These are phyloP conservation scores for Tubosaeta brunneosetosa DNA, from an alignment of 768 basidiomycete species.

Conservation along the genomic window DNA sequence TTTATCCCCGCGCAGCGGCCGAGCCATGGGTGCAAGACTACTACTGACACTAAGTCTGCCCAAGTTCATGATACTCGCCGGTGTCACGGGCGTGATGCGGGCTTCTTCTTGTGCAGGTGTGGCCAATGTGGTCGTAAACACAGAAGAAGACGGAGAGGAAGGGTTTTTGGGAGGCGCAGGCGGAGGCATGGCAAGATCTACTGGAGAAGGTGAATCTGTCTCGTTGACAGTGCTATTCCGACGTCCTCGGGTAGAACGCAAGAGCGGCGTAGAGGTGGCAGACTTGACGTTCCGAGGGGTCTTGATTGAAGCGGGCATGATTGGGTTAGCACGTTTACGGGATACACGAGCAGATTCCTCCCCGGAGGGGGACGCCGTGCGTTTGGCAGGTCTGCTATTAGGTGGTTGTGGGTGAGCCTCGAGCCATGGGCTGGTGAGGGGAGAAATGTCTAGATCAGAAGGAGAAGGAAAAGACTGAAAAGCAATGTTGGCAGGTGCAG, in stretches of 20 bases:
- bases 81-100: slow-evolving; percentile 75
- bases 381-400: slow-evolving; percentile 37
- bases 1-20: slow-evolving; percentile 19
- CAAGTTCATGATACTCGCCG: slow-evolving; percentile 90
- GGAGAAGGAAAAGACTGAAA: slow-evolving; percentile 52
- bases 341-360: slow-evolving; percentile 46
- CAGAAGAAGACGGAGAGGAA: slow-evolving; percentile 17
- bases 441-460: slow-evolving; percentile 67
- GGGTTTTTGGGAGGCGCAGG: slow-evolving; percentile 51
- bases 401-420: slow-evolving; percentile 47
- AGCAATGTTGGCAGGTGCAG: slow-evolving; percentile 71
- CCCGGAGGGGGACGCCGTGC: slow-evolving; percentile 52
- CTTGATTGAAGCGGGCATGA: slow-evolving; percentile 21
- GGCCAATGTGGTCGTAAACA: neutral
- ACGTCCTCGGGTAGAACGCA: slow-evolving; percentile 43
- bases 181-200: slow-evolving; percentile 86
- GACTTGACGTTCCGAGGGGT: slow-evolving; percentile 37
- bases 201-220: slow-evolving; percentile 75
- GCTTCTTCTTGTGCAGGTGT: slow-evolving; percentile 14
- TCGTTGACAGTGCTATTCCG: slow-evolving; percentile 41
- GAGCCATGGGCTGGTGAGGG: slow-evolving; percentile 78
- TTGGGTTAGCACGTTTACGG: slow-evolving; percentile 52
- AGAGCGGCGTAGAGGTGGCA: slow-evolving; percentile 55
- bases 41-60: slow-evolving; percentile 54
- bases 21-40: slow-evolving; percentile 33